Evolutionary conservation across 2,329 filamentous ascomycete genomes (phyloP).

Genomic region (Colletotrichum nymphaeae): DNA sequence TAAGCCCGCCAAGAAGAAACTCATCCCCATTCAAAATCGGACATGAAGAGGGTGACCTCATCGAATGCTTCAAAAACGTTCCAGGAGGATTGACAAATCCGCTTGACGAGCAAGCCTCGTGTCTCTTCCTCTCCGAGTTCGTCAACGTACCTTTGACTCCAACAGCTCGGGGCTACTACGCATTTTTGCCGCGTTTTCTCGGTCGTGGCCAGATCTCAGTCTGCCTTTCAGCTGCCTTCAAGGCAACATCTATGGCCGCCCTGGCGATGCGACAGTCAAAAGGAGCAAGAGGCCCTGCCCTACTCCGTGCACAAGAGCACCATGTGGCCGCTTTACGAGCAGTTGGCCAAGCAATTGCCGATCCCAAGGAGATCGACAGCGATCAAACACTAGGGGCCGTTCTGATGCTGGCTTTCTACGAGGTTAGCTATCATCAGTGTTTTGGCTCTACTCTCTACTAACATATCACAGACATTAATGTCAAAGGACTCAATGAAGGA

Average conservation of each 20-base stretch:
- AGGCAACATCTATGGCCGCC: conserved; percentile 34
- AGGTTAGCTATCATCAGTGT: background rate
- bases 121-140: conserved; percentile 34
- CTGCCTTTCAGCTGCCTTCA: conserved; percentile 30
- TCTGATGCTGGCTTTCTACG: conserved; percentile 36
- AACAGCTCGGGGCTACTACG: conserved; percentile 28
- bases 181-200: conserved; percentile 30
- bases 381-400: conserved; percentile 35
- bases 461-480: conserved; percentile 21
- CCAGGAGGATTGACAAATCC: conserved; percentile 20
- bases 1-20: background rate
- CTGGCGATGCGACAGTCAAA: conserved; percentile 31
- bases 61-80: conserved; percentile 21
- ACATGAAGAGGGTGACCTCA: conserved; percentile 17
- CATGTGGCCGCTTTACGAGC: conserved; percentile 32
- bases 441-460: accelerated
- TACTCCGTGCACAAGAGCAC: conserved; percentile 31
- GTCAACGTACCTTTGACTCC: conserved; percentile 29
- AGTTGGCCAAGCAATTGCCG: conserved; percentile 28
- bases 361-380: conserved; percentile 25
- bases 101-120: conserved; percentile 33
- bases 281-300: background rate
- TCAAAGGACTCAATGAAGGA: conserved; percentile 37
- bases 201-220: conserved; percentile 23
- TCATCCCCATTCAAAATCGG: conserved; percentile 18